Evolutionary conservation across 75 land plant genomes (phyloP).

Genomic region (Pinus taeda): DNA sequence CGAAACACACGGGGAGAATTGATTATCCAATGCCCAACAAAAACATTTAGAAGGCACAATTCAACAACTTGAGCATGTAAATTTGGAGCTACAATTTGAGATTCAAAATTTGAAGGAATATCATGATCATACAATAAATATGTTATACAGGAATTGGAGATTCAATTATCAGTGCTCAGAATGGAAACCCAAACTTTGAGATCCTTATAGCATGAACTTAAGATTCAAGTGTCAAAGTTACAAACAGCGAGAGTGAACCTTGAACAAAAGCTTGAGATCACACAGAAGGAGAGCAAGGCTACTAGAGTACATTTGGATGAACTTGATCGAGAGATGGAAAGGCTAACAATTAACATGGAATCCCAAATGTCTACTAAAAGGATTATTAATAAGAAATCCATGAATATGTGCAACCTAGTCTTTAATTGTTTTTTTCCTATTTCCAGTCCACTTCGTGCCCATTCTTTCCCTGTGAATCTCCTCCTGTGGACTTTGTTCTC

Average conservation of each 20-base stretch:
- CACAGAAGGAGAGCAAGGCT: constrained; percentile 15
- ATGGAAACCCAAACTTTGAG: constrained; percentile 23
- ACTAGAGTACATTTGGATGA: constrained; percentile 31
- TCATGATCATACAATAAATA: constrained; percentile 12
- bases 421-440: no score
- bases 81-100: constrained; percentile 15
- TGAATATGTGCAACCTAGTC: no score
- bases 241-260: constrained; percentile 26
- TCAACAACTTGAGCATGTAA: constrained; percentile 18
- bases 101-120: constrained; percentile 27
- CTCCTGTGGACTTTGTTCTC: no score
- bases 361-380: constrained; percentile 34
- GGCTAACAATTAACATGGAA: constrained; percentile 32
- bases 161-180: constrained; percentile 10
- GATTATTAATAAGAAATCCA: constrained; percentile 37
- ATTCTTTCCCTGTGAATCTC: no score
- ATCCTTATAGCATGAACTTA: constrained; percentile 8
- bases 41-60: constrained; percentile 6
- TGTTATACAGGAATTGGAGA: constrained; percentile 26
- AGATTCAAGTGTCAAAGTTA: constrained; percentile 15
- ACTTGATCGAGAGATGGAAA: constrained; percentile 20
- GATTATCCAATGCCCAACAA: constrained; percentile 2
- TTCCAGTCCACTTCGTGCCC: no score
- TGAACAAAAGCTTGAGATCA: constrained; percentile 28
- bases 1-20: no score